Evolutionary conservation across 345 rosid species (phyloP).

Genomic region (Salix caprea): DNA sequence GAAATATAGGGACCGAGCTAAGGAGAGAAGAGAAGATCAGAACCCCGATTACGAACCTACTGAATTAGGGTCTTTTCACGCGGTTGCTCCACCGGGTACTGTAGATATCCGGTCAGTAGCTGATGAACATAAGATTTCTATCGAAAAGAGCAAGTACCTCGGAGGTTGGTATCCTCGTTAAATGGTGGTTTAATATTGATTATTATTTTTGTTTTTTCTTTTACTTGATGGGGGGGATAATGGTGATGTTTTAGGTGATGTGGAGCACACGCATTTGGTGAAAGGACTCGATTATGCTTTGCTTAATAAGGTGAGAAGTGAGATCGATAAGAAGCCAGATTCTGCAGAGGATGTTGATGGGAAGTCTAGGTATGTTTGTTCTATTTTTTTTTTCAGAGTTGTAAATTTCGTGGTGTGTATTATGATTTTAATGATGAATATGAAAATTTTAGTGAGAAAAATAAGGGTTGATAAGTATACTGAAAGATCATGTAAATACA

Average conservation of each 20-base stretch:
- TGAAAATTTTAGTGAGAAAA: too few relatives aligned
- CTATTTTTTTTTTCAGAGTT: neutral
- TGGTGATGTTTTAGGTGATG: conserved; percentile 55
- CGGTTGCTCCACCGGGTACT: conserved; percentile 93
- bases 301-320: conserved; percentile 85
- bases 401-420: neutral
- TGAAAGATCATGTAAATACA: too few relatives aligned
- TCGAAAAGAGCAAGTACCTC: conserved; percentile 98
- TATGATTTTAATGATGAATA: neutral
- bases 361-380: conserved; percentile 54
- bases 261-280: conserved; percentile 96
- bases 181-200: neutral
- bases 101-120: conserved; percentile 60
- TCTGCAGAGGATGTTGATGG: conserved; percentile 56
- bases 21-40: conserved; percentile 94
- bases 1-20: conserved; percentile 88
- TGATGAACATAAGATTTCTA: conserved; percentile 78
- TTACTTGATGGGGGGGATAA: conserved; percentile 3
- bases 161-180: conserved; percentile 60
- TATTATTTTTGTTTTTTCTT: neutral
- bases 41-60: conserved; percentile 89
- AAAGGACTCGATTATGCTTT: conserved; percentile 94
- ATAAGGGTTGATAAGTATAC: too few relatives aligned
- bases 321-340: conserved; percentile 86
- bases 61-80: conserved; percentile 83